These are phyloP conservation scores for Tetrapisispora namnaoensis DNA, from an alignment of 805 yeast species.

Conservation along the genomic window DNA sequence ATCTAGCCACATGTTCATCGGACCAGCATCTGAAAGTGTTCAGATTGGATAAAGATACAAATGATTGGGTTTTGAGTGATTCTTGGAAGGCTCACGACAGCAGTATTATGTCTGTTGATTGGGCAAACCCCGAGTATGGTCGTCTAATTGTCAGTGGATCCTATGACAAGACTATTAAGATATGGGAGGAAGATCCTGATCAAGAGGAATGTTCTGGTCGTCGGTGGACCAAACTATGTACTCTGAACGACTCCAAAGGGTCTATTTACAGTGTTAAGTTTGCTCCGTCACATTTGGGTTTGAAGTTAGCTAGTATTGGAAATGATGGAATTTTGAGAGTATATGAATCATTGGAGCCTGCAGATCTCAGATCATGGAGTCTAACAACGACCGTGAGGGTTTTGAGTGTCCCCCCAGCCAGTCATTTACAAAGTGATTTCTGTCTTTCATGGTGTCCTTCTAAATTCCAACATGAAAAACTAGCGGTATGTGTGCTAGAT, in stretches of 20 bases:
- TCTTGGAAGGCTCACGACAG: constrained; percentile 96
- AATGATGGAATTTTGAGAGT: constrained; percentile 78
- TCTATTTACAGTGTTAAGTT: constrained; percentile 85
- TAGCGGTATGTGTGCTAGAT: constrained; percentile 77
- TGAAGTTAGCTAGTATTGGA: constrained; percentile 78
- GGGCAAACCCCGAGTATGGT: constrained; percentile 95
- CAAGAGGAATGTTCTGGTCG: constrained; percentile 70
- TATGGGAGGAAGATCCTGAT: constrained; percentile 86
- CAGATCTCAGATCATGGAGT: constrained; percentile 79
- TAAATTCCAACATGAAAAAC: constrained; percentile 66
- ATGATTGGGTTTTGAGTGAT: constrained; percentile 77
- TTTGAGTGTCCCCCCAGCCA: constrained; percentile 61
- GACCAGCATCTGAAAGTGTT: constrained; percentile 91
- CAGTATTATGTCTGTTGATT: constrained; percentile 66
- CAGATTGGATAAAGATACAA: constrained; percentile 54
- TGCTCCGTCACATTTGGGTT: constrained; percentile 76
- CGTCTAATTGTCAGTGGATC: constrained; percentile 81
- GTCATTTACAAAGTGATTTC: constrained; percentile 76
- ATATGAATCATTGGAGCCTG: constrained; percentile 83
- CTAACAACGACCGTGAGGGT: constrained; percentile 61
- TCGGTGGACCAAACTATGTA: constrained; percentile 69
- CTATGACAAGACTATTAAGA: constrained; percentile 76
- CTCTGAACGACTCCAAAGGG: constrained; percentile 78
- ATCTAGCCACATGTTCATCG: constrained; percentile 88
- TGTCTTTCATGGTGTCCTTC: constrained; percentile 88